These are phyloP conservation scores for Aspergillus sclerotioniger DNA, from an alignment of 495 filamentous ascomycete genomes.

Conservation along the genomic window DNA sequence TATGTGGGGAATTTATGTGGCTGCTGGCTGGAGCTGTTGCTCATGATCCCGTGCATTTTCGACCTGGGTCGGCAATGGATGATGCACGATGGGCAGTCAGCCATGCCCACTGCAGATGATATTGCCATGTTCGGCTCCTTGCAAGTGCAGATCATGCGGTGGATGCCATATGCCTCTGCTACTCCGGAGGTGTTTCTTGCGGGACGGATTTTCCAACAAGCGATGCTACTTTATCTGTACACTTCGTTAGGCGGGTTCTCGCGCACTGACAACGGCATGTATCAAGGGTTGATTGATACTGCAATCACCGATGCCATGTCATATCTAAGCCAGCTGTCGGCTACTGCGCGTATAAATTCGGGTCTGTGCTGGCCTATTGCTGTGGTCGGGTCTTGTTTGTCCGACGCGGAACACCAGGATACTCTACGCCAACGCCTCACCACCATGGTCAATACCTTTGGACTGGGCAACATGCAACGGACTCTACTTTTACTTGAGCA, in stretches of 20 bases:
- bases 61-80: slow-evolving; percentile 42
- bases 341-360: slow-evolving; percentile 35
- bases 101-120: slow-evolving; percentile 33
- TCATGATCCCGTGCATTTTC: slow-evolving; percentile 38
- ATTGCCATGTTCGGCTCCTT: slow-evolving; percentile 42
- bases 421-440: slow-evolving; percentile 21
- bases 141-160: slow-evolving; percentile 35
- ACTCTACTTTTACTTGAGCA: slow-evolving; percentile 33
- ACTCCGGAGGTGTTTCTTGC: slow-evolving; percentile 33
- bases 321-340: slow-evolving; percentile 27
- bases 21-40: slow-evolving; percentile 36
- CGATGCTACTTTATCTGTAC: slow-evolving; percentile 39
- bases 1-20: slow-evolving; percentile 39
- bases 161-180: slow-evolving; percentile 33
- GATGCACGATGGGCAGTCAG: slow-evolving; percentile 24
- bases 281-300: slow-evolving; percentile 28
- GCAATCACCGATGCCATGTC: slow-evolving; percentile 32
- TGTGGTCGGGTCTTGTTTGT: slow-evolving; percentile 35
- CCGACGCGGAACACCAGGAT: slow-evolving; percentile 21
- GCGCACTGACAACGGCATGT: slow-evolving; percentile 30
- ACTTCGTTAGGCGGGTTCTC: slow-evolving; percentile 30
- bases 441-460: slow-evolving; percentile 31
- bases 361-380: slow-evolving; percentile 41
- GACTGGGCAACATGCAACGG: slow-evolving; percentile 38
- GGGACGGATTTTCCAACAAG: slow-evolving; percentile 37